Percentiles rank a stretch among this genome's conserved stretches.
Conservation (phyloP, 352 stramenopile genomes). For the Phytophthora pisi region DNA sequence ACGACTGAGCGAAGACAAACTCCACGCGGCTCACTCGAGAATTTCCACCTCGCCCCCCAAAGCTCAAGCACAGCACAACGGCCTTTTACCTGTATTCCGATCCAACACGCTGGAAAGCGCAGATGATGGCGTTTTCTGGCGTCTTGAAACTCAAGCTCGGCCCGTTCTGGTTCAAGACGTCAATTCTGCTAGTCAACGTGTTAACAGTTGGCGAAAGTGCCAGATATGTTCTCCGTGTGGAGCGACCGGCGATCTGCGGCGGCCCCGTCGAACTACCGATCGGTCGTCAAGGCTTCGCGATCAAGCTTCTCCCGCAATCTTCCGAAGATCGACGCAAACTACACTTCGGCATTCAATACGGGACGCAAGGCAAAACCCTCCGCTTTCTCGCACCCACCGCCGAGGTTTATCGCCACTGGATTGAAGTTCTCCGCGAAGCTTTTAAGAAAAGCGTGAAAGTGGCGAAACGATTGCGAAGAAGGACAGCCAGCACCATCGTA, state of each 20-base stretch:
- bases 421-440: conserved; percentile 7
- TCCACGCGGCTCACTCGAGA: not conserved
- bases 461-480: conserved; percentile 1
- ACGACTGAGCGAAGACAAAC: not conserved
- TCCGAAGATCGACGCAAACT: conserved; percentile 12
- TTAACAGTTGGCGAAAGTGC: not conserved
- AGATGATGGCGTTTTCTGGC: conserved; percentile 10
- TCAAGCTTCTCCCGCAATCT: conserved; percentile 8
- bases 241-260: conserved; percentile 7
- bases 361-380: conserved; percentile 12
- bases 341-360: conserved; percentile 18
- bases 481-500: conserved; percentile 1
- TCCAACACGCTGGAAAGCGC: not conserved
- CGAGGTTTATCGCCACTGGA: conserved; percentile 11
- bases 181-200: conserved; percentile 20
- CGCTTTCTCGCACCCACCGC: conserved; percentile 8
- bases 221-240: conserved; percentile 18
- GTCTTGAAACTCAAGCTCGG: conserved; percentile 16
- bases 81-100: not conserved
- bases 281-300: conserved; percentile 3
- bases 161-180: conserved; percentile 17
- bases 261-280: conserved; percentile 16
- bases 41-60: conserved; percentile 6
- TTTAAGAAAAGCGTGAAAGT: not conserved
- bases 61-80: not conserved